These are phyloP conservation scores for Odonthalia washingtoniensis DNA, from an alignment of 31 red algal genomes.

Conservation along the genomic window DNA sequence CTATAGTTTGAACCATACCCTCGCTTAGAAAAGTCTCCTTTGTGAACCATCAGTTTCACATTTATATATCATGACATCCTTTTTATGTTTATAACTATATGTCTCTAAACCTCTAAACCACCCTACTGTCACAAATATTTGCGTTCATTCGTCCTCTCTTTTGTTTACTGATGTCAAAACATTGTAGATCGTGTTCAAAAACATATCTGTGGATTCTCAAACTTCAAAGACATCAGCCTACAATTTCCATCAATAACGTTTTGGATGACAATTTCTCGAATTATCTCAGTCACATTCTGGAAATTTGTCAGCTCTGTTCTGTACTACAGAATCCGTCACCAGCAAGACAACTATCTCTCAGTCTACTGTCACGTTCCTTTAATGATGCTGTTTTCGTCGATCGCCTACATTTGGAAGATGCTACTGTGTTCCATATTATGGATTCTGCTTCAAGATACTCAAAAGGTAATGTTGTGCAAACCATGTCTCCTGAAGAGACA, in stretches of 20 bases:
- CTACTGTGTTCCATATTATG: constrained; percentile 22
- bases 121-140: neutral
- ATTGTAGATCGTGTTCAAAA: neutral
- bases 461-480: neutral
- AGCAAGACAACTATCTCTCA: constrained; percentile 12
- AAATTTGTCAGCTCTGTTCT: constrained; percentile 12
- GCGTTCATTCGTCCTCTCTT: neutral
- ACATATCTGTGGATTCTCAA: neutral
- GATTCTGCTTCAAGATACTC: constrained; percentile 29
- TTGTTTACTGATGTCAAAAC: neutral
- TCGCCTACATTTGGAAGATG: constrained; percentile 12
- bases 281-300: neutral
- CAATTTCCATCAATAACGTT: constrained; percentile 20
- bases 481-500: neutral
- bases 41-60: neutral
- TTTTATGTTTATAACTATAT: neutral
- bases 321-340: neutral
- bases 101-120: neutral
- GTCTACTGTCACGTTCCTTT: neutral
- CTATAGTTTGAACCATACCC: neutral
- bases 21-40: neutral
- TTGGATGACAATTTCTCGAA: neutral
- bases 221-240: neutral
- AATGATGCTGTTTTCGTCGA: constrained; percentile 12
- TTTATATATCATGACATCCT: neutral